Evolutionary conservation across 164 flowering plant genomes (phyloP).

Genomic region (Nymphaea colorata): DNA sequence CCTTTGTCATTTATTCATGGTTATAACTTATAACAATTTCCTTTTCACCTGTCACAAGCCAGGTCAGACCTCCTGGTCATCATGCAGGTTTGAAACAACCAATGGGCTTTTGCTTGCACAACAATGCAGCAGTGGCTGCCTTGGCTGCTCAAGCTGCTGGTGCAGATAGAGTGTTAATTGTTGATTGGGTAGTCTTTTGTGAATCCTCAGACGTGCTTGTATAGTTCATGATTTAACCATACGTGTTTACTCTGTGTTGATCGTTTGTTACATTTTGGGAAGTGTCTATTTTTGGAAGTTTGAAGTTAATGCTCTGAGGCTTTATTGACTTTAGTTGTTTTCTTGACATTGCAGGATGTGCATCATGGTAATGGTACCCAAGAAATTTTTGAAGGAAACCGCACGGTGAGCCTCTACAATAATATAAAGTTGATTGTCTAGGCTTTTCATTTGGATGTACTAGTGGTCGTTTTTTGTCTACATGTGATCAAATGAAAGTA

Average conservation of each 20-base stretch:
- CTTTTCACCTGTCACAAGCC: constrained; percentile 5
- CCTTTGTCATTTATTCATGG: background rate
- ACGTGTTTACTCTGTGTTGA: too few species aligned
- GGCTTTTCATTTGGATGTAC: background rate
- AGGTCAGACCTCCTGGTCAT: constrained; percentile 99
- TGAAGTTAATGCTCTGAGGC: background rate
- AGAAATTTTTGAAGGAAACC: constrained; percentile 79
- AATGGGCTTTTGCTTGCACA: constrained; percentile 98
- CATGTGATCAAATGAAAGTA: too few species aligned
- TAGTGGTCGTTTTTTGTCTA: too few species aligned
- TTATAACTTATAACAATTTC: background rate
- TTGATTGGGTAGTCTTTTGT: constrained; percentile 74
- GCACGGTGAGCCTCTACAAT: constrained; percentile 54
- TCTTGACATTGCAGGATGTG: constrained; percentile 55
- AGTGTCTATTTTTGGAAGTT: background rate
- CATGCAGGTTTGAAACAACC: constrained; percentile 91
- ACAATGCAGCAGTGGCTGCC: constrained; percentile 96
- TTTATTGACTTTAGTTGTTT: background rate
- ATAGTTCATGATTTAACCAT: background rate
- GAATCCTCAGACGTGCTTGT: background rate
- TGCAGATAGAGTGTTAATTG: constrained; percentile 83
- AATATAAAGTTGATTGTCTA: background rate
- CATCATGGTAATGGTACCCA: constrained; percentile 99
- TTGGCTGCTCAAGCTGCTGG: constrained; percentile 76
- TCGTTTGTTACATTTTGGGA: background rate